These are phyloP conservation scores for Podaxis rugospora DNA, from an alignment of 768 basidiomycete species.

Conservation along the genomic window DNA sequence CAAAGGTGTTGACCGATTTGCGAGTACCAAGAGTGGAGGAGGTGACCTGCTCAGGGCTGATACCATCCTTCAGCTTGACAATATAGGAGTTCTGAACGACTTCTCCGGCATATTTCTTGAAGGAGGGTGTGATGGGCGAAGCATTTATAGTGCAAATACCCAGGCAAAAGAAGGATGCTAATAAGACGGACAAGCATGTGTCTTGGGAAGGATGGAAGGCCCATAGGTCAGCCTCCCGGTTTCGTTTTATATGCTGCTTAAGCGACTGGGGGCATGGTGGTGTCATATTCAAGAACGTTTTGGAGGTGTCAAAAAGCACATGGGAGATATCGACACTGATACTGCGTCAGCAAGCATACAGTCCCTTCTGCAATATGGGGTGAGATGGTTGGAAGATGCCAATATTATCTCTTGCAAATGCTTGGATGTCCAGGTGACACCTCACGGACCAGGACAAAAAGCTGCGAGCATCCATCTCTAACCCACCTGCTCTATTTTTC, in stretches of 20 bases:
- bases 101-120: constrained; percentile 4
- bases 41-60: not conserved
- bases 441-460: not conserved
- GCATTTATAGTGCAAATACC: not conserved
- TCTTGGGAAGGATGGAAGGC: not conserved
- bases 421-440: not conserved
- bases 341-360: not conserved
- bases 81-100: constrained; percentile 10
- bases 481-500: not conserved
- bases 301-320: not conserved
- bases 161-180: not conserved
- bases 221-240: not conserved
- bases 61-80: constrained; percentile 15
- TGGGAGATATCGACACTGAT: not conserved
- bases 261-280: not conserved
- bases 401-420: not conserved
- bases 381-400: not conserved
- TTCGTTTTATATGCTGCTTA: not conserved
- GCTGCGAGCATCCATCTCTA: too few relatives aligned
- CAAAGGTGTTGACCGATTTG: not conserved
- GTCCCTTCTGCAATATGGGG: not conserved
- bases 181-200: not conserved
- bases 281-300: not conserved
- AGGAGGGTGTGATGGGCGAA: not conserved
- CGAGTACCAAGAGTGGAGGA: not conserved